These are phyloP conservation scores for Cryptosporidium viatorum DNA, from an alignment of 169 alveolate genomes.

Conservation along the genomic window DNA sequence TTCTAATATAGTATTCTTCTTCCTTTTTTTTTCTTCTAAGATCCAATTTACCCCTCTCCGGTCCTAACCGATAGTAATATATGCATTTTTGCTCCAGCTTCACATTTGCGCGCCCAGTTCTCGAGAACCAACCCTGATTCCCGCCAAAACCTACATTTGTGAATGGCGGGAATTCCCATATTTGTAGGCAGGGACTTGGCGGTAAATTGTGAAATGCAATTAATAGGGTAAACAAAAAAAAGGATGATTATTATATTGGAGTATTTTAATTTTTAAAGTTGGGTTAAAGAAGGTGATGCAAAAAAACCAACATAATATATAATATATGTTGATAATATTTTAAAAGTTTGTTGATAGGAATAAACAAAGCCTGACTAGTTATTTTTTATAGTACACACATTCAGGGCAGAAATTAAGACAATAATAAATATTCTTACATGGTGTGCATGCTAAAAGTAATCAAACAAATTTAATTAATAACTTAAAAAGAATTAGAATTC, in stretches of 20 bases:
- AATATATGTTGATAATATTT: background rate
- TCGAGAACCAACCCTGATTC: background rate
- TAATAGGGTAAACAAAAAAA: background rate
- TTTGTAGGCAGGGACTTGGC: constrained; percentile 45
- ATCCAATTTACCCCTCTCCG: background rate
- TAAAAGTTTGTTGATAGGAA: background rate
- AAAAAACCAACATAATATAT: background rate
- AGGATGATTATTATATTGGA: background rate
- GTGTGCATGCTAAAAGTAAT: background rate
- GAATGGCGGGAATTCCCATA: background rate
- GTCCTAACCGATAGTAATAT: background rate
- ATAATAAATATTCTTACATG: background rate
- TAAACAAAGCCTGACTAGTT: background rate
- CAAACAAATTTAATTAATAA: background rate
- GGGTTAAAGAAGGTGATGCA: background rate
- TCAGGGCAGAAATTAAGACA: background rate
- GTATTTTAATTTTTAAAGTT: background rate
- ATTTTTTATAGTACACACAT: background rate
- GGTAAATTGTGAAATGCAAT: constrained; percentile 15
- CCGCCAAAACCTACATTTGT: background rate
- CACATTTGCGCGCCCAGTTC: background rate
- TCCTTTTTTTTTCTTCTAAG: background rate
- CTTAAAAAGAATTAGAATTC: background rate
- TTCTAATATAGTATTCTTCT: background rate
- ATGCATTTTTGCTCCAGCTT: constrained; percentile 15